Evolutionary conservation across 106 monocot genomes (phyloP), one percentile per base, ranked within the genome.

Genomic region (Acorus gramineus): DNA sequence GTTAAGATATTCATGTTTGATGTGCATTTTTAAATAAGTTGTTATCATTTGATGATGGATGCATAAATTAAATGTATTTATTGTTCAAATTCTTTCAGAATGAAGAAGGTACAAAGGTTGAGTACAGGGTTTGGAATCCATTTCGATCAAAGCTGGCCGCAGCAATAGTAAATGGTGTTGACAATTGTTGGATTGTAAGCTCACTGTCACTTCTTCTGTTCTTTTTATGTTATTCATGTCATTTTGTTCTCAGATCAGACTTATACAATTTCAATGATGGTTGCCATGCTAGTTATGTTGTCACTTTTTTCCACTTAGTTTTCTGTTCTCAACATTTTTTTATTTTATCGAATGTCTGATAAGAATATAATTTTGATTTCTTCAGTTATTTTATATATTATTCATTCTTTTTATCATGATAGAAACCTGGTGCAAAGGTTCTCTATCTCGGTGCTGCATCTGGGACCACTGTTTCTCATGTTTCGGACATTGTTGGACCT

Each of bases 401-500:
- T 67, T 4, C n/a, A 5, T 42, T 11, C 47, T 56, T 51, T 60
- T 52, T 48, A 9, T 2, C 66, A 65, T 54, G 43, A 5, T 52
- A 96, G 95, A 60, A 44, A 46, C 96, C 96, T 63, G 96, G 91
- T 11, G 55, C 85, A 11, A 73, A 79, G 8, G 91, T 98, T 3
- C 73, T 98, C 1, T 98, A 98, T 56, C 82, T 98, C 68, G 96
- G 96, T 50, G 96, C 96, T 53, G 96, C 96, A 46, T 98, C 91
- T 3, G 96, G 91, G 13, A 98, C 96, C 4, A 98, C 85, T 3
- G 96, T 98, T 0, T 98, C 96, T 61, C 96, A 98, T 72, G 96
- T 91, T 1, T 98, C 96, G 57, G 96, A 98, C 62, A n/a, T 98
- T 77, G 96, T 98, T 62, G 96, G 96, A 53, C 96, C 96, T 14